Base-by-base conservation (phyloP, 2,329 filamentous ascomycete genomes). In the Cadophora sp. region DNA sequence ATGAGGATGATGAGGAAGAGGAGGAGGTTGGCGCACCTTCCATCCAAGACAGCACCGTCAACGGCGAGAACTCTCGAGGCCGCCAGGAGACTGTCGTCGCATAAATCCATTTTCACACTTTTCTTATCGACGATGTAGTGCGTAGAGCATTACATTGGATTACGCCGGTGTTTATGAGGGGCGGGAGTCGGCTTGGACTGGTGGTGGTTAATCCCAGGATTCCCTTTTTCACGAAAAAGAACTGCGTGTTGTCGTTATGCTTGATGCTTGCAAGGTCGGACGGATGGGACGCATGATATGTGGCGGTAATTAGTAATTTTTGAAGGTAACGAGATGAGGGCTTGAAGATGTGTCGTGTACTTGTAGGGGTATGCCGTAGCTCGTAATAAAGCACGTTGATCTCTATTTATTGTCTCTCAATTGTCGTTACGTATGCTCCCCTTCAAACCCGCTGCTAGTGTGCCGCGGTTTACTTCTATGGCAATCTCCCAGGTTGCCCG, bases 1-100 rank as follows among this genome's bases (percentile, higher is more conserved):
- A 88, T 36, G 87, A 89, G 16, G 89, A 91, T 1, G 88, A 90
- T 20, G 87, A 89, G 11, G 88, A 89, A 22, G 85, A 86, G 36
- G 87, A 89, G 16, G 84, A 83, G 43, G 53, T 60, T 1, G 82
- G 84, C 13, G 80, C 80, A 51, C 80, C 82, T 68, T 86, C 84
- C n/a, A 79, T 82, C 24, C 76, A 84, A n/a, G 85, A 84, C 59
- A 84, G 81, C 55, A 78, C 78, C 18, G 83, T 87, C 61, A 86
- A 87, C 67, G 84, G 84, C 64, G 87, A 90, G 86, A 58, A 58
- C 55, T 20, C 82, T 83, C 58, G 83, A 87, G 72, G 66, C 68
- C 56, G 76, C 86, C 82, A 84, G 55, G 83, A 87, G 71, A 66
- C 71, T 53, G 75, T 87, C 50, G 81, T 65, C 20, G 74, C 71